Conservation (phyloP, 352 stramenopile species). For the Globisporangium carolinianum region DNA sequence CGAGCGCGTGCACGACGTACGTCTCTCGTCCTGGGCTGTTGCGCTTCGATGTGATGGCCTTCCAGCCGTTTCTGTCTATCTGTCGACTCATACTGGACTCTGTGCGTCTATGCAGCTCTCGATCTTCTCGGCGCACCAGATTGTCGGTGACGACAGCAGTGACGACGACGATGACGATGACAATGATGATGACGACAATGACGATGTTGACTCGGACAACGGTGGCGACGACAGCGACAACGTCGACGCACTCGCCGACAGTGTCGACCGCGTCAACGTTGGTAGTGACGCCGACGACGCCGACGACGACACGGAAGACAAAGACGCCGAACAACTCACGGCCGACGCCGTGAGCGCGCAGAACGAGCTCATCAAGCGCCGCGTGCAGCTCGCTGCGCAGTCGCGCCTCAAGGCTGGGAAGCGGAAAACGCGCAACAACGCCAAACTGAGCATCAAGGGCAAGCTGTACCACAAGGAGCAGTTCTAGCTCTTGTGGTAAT, state of each 20-base stretch:
- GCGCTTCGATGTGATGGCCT: no score
- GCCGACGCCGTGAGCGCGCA: conserved; percentile 40
- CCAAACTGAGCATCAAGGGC: conserved; percentile 86
- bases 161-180: conserved; percentile 43
- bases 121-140: conserved; percentile 75
- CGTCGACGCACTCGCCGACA: conserved; percentile 26
- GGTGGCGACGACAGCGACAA: conserved; percentile 26
- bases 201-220: conserved; percentile 27
- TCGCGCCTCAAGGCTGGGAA: conserved; percentile 48
- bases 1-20: conserved; percentile 58
- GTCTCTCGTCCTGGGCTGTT: conserved; percentile 2
- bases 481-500: conserved; percentile 29
- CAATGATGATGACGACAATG: conserved; percentile 22
- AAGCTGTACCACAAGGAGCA: conserved; percentile 77
- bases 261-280: conserved; percentile 27
- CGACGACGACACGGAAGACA: conserved; percentile 23
- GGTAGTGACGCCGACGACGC: conserved; percentile 17
- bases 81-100: no score
- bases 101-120: conserved; percentile 35
- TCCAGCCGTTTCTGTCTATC: no score
- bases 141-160: conserved; percentile 26
- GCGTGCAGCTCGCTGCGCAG: conserved; percentile 65
- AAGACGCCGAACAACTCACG: conserved; percentile 9
- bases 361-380: conserved; percentile 75
- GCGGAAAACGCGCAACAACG: conserved; percentile 62